A percentile compares a stretch with the other conserved stretches of the same genome.
Evolutionary conservation across 208 protist genomes (phyloP).

Genomic region (Herpetomonas tarakana): DNA sequence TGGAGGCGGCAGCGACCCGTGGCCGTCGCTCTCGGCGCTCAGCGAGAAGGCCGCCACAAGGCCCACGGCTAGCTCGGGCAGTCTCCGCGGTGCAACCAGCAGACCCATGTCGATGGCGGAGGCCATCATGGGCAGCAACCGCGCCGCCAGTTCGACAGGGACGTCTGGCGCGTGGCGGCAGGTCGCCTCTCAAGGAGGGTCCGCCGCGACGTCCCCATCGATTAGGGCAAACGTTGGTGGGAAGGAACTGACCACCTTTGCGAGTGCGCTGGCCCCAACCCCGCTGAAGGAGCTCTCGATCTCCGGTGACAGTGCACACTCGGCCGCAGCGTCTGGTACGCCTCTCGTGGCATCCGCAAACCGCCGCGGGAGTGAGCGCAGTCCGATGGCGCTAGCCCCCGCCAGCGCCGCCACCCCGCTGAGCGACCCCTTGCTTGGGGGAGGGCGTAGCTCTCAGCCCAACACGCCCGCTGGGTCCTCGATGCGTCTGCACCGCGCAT

Average conservation of each 20-base stretch:
- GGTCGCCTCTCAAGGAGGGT: background rate
- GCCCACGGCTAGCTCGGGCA: background rate
- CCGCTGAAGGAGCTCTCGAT: background rate
- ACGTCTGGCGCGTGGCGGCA: background rate
- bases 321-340: no score
- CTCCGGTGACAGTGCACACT: background rate
- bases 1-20: background rate
- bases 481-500: constrained; percentile 24
- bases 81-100: background rate
- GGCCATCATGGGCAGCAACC: background rate
- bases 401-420: constrained; percentile 6
- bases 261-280: no score
- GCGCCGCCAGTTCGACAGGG: background rate
- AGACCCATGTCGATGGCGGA: background rate
- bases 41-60: no score
- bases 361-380: constrained; percentile 5
- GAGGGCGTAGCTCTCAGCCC: constrained; percentile 16
- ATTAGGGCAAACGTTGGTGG: background rate
- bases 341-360: background rate
- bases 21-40: background rate
- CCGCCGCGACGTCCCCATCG: background rate
- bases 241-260: background rate
- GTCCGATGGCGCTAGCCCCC: constrained; percentile 11
- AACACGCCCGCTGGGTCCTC: constrained; percentile 12
- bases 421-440: constrained; percentile 10